A percentile compares a stretch with the other conserved stretches of the same genome.
Conservation (phyloP, 345 rosid genomes). For the Isatis tinctoria region DNA sequence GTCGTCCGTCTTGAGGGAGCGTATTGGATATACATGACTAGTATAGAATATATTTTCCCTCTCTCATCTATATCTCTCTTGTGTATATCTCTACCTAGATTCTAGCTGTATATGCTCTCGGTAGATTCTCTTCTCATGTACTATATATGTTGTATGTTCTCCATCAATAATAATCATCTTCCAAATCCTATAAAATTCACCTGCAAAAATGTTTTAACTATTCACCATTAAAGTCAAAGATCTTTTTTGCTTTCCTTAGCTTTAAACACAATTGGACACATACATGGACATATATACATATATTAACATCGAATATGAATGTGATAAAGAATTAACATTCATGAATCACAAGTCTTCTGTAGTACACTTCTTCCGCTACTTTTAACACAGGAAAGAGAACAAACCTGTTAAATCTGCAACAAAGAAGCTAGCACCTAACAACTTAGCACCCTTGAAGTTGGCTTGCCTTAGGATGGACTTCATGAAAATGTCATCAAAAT, state of each 20-base stretch:
- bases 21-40: too few species aligned
- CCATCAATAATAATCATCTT: too few species aligned
- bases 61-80: too few species aligned
- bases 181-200: too few species aligned
- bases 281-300: background rate
- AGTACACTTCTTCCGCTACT: background rate
- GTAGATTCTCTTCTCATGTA: too few species aligned
- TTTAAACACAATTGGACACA: background rate
- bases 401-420: constrained; percentile 94
- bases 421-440: constrained; percentile 94
- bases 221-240: background rate
- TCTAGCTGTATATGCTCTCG: too few species aligned
- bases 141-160: too few species aligned
- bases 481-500: background rate
- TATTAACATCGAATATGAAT: background rate
- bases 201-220: constrained; percentile 35
- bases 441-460: constrained; percentile 83
- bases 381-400: background rate
- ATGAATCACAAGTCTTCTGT: background rate
- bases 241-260: background rate
- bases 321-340: background rate
- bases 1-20: too few species aligned
- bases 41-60: too few species aligned
- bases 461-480: constrained; percentile 91
- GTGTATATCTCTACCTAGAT: too few species aligned